These are phyloP conservation scores for Acrocalymma vagum DNA, from an alignment of 2,329 filamentous ascomycete species.

Conservation along the genomic window DNA sequence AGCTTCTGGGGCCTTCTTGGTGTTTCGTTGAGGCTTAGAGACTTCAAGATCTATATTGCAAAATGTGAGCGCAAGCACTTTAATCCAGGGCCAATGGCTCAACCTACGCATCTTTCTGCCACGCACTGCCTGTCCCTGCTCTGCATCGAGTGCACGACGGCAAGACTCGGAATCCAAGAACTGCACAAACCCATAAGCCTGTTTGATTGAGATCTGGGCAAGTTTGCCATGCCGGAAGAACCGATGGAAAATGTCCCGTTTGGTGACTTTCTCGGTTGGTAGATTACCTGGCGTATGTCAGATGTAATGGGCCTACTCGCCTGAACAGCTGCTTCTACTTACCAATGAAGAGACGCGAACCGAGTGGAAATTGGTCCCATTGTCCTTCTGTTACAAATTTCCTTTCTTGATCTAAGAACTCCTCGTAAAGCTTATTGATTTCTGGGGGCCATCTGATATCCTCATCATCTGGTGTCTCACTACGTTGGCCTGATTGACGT, in stretches of 20 bases:
- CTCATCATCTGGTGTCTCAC: slow-evolving; percentile 51
- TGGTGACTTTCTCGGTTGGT: slow-evolving; percentile 90
- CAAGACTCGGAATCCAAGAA: slow-evolving; percentile 83
- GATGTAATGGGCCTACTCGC: slow-evolving; percentile 4
- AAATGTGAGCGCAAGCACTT: slow-evolving; percentile 43
- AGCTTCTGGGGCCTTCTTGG: slow-evolving; percentile 63
- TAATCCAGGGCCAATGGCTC: neutral
- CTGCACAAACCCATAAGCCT: slow-evolving; percentile 96
- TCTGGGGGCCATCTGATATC: slow-evolving; percentile 63
- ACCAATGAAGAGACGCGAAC: slow-evolving; percentile 84
- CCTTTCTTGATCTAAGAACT: slow-evolving; percentile 76
- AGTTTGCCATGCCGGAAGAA: slow-evolving; percentile 87
- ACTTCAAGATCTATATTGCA: slow-evolving; percentile 82
- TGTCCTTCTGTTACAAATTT: slow-evolving; percentile 79
- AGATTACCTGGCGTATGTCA: slow-evolving; percentile 73
- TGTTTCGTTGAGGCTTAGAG: slow-evolving; percentile 86
- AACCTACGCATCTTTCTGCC: slow-evolving; percentile 92
- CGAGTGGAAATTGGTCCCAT: slow-evolving; percentile 82
- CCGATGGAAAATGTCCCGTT: slow-evolving; percentile 90
- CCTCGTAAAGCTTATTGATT: slow-evolving; percentile 73
- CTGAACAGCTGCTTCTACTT: slow-evolving; percentile 38
- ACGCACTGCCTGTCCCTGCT: slow-evolving; percentile 83
- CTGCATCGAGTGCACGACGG: slow-evolving; percentile 73
- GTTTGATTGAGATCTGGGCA: slow-evolving; percentile 95
- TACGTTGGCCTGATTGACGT: slow-evolving; percentile 33